These are phyloP conservation scores for Plasmodium reichenowi DNA, from an alignment of 169 alveolate genomes.

Conservation along the genomic window DNA sequence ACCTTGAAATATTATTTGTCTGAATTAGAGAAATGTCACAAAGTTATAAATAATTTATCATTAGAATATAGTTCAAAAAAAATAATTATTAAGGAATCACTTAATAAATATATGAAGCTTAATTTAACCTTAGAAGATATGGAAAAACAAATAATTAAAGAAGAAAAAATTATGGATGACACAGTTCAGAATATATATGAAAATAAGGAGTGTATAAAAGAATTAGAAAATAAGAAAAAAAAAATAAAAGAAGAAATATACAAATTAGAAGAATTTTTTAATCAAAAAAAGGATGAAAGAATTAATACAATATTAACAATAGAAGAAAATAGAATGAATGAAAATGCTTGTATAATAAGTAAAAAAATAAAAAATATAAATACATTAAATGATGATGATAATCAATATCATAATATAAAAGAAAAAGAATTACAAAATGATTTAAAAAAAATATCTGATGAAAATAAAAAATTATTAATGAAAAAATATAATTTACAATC, in stretches of 20 bases:
- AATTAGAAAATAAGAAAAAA: conserved; percentile 33
- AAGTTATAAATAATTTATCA: conserved; percentile 45
- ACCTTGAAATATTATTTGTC: conserved; percentile 47
- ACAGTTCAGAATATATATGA: conserved; percentile 37
- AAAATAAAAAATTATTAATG: conserved; percentile 30
- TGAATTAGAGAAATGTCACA: conserved; percentile 74
- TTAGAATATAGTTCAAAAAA: conserved; percentile 1
- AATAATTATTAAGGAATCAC: conserved; percentile 40
- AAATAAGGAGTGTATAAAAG: conserved; percentile 36
- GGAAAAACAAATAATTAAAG: conserved; percentile 27
- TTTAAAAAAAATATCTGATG: conserved; percentile 19
- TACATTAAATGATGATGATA: too few relatives aligned
- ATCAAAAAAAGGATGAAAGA: background rate
- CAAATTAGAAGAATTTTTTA: conserved; percentile 18
- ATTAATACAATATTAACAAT: too few relatives aligned
- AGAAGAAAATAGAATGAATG: background rate
- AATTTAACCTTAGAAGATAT: conserved; percentile 25
- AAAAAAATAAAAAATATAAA: background rate
- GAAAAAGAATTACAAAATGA: conserved; percentile 10
- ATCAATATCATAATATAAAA: too few relatives aligned
- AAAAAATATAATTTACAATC: conserved; percentile 40
- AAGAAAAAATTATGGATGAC: conserved; percentile 54
- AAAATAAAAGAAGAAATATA: conserved; percentile 30
- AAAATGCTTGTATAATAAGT: background rate
- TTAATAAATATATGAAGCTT: conserved; percentile 25